Evolutionary conservation across 2,329 filamentous ascomycete species (phyloP).

Genomic region (Furcasterigmium sp.): DNA sequence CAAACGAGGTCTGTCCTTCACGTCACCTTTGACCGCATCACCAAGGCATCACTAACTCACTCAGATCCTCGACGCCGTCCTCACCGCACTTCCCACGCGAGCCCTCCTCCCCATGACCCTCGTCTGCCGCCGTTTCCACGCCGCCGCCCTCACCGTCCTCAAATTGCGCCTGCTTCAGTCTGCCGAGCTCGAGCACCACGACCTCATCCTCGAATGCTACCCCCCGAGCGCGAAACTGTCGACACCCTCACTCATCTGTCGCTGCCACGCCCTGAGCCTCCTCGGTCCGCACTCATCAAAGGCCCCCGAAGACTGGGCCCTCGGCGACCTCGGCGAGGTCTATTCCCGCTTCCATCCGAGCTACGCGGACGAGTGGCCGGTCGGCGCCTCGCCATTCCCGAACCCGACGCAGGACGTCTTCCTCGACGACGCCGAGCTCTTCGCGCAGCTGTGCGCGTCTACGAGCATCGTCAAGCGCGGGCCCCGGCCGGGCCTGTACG

Average conservation of each 20-base stretch:
- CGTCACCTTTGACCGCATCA: not conserved
- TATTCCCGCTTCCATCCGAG: constrained; percentile 67
- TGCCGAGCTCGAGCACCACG: constrained; percentile 53
- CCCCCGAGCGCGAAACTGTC: constrained; percentile 65
- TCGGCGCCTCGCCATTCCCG: constrained; percentile 31
- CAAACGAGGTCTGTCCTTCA: constrained; percentile 23
- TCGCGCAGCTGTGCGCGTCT: constrained; percentile 67
- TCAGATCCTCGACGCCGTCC: constrained; percentile 45
- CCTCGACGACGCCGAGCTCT: constrained; percentile 65
- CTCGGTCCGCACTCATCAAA: not conserved
- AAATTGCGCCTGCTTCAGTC: constrained; percentile 58
- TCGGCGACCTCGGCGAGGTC: constrained; percentile 43
- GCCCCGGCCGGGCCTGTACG: constrained; percentile 54
- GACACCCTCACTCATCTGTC: constrained; percentile 53
- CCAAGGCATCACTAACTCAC: not conserved
- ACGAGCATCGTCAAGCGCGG: constrained; percentile 65
- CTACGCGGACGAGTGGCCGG: constrained; percentile 44
- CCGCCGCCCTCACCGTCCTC: constrained; percentile 56
- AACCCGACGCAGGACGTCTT: constrained; percentile 47
- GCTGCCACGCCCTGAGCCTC: not conserved
- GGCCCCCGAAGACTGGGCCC: constrained; percentile 5
- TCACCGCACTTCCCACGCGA: constrained; percentile 41
- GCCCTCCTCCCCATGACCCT: constrained; percentile 51
- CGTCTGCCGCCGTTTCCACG: constrained; percentile 59
- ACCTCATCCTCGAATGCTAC: constrained; percentile 73